Evolutionary conservation across 2,329 filamentous ascomycete genomes (phyloP).

Genomic region (Anthostomella pinea): DNA sequence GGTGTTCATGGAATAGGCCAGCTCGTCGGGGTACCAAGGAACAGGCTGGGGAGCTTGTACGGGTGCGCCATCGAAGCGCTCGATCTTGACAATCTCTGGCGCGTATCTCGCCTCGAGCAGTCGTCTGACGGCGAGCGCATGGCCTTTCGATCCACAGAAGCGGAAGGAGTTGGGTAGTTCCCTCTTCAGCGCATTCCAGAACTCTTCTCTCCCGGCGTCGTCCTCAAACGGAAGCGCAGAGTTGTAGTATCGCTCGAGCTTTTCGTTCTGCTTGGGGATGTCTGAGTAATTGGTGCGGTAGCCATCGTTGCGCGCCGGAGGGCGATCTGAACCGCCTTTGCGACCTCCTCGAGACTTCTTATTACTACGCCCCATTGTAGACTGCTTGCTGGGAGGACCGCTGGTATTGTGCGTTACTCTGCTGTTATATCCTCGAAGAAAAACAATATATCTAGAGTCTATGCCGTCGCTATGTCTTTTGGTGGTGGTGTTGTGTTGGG

Average conservation of each 20-base stretch:
- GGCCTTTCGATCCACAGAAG: slow-evolving; percentile 92
- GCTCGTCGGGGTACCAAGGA: slow-evolving; percentile 88
- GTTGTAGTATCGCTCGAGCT: slow-evolving; percentile 86
- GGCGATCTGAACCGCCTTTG: slow-evolving; percentile 25
- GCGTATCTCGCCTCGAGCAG: slow-evolving; percentile 86
- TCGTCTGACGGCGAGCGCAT: slow-evolving; percentile 88
- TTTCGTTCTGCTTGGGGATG: slow-evolving; percentile 75
- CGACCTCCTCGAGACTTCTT: slow-evolving; percentile 30
- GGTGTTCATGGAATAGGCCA: slow-evolving; percentile 98
- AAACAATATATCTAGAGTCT: no score
- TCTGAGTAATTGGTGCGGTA: slow-evolving; percentile 53
- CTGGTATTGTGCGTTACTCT: no score
- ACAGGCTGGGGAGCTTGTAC: slow-evolving; percentile 82
- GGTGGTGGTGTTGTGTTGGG: no score
- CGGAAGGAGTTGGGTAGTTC: slow-evolving; percentile 97
- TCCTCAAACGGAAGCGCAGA: slow-evolving; percentile 69
- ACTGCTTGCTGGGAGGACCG: no score
- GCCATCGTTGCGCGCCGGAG: slow-evolving; percentile 26
- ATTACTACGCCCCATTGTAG: slow-evolving; percentile 28
- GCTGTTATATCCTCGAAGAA: no score
- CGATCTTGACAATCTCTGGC: slow-evolving; percentile 81
- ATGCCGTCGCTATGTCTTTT: neutral
- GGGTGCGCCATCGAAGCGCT: slow-evolving; percentile 74
- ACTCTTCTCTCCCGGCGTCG: slow-evolving; percentile 73
- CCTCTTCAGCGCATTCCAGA: slow-evolving; percentile 79